phyloP scores from a whole-genome alignment of 2,329 filamentous ascomycete species.

The Ascochyta koolunga region DNA sequence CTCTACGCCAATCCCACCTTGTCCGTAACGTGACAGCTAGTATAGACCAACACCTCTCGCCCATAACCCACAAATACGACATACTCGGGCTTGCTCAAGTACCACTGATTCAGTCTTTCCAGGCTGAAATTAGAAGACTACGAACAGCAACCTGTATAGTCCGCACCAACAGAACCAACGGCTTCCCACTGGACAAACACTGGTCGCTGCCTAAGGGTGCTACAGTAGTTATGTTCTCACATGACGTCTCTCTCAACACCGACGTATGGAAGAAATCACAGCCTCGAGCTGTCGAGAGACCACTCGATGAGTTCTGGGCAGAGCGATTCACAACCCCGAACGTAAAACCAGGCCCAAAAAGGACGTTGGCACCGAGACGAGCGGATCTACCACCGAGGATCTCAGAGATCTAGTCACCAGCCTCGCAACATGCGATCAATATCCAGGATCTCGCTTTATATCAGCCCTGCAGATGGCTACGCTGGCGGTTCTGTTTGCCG shows the following conservation, averaged over 20 bases:
- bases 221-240: conserved; percentile 29
- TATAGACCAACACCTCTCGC: conserved; percentile 16
- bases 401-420: conserved; percentile 22
- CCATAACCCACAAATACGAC: conserved; percentile 22
- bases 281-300: conserved; percentile 20
- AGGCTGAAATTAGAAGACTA: conserved; percentile 33
- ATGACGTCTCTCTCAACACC: conserved; percentile 31
- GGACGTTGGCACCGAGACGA: neutral
- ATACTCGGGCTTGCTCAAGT: conserved; percentile 17
- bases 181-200: conserved; percentile 28
- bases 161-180: conserved; percentile 13
- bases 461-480: conserved; percentile 30
- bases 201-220: conserved; percentile 28
- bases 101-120: conserved; percentile 34
- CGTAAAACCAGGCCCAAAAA: neutral
- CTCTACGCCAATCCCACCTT: conserved; percentile 26
- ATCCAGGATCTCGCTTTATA: conserved; percentile 20
- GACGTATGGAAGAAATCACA: conserved; percentile 30
- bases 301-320: conserved; percentile 37
- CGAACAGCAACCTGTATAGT: conserved; percentile 21
- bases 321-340: conserved; percentile 30
- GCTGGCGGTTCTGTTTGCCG: conserved; percentile 28
- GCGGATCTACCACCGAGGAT: neutral
- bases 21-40: conserved; percentile 20
- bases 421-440: conserved; percentile 21